phyloP scores from a whole-genome alignment of 495 filamentous ascomycete species.

The Astrothelium subdiscretum region DNA sequence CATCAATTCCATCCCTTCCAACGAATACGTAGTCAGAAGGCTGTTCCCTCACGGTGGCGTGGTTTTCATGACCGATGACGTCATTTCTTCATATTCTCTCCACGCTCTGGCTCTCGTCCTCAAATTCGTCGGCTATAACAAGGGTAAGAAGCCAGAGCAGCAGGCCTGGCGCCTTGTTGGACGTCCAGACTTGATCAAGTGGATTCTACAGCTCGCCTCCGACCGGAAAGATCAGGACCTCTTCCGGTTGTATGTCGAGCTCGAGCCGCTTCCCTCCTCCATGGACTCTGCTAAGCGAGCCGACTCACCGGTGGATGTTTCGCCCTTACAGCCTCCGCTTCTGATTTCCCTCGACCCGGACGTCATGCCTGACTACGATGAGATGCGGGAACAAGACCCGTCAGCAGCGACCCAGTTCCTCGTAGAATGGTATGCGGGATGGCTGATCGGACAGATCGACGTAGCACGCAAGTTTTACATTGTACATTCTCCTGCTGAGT shows the following conservation, averaged over 20 bases:
- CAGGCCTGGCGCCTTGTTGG: conserved; percentile 9
- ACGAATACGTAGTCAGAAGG: conserved; percentile 1
- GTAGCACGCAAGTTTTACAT: conserved; percentile 10
- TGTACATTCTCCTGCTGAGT: conserved; percentile 9
- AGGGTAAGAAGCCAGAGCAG: conserved; percentile 1
- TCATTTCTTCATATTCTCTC: conserved; percentile 14
- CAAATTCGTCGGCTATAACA: conserved; percentile 1
- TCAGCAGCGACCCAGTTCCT: conserved; percentile 9
- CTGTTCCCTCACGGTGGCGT: conserved; percentile 14
- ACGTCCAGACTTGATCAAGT: conserved; percentile 10
- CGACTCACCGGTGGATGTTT: neutral
- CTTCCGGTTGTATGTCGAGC: neutral
- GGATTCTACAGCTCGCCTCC: conserved; percentile 4
- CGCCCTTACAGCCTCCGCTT: neutral
- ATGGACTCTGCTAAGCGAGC: neutral
- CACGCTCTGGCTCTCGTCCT: conserved; percentile 10
- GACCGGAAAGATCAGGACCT: neutral
- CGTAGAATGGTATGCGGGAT: conserved; percentile 14
- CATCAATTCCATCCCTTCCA: neutral
- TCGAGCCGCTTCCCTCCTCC: neutral
- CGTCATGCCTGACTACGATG: conserved; percentile 7
- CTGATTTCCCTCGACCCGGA: conserved; percentile 8
- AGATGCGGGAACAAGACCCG: conserved; percentile 6
- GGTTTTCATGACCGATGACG: conserved; percentile 15
- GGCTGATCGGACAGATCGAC: neutral